Percentiles rank a stretch among this genome's conserved stretches.
Evolutionary conservation across 1,284 basidiomycete genomes (phyloP).

Genomic region (Boletellus dicymbophilus): DNA sequence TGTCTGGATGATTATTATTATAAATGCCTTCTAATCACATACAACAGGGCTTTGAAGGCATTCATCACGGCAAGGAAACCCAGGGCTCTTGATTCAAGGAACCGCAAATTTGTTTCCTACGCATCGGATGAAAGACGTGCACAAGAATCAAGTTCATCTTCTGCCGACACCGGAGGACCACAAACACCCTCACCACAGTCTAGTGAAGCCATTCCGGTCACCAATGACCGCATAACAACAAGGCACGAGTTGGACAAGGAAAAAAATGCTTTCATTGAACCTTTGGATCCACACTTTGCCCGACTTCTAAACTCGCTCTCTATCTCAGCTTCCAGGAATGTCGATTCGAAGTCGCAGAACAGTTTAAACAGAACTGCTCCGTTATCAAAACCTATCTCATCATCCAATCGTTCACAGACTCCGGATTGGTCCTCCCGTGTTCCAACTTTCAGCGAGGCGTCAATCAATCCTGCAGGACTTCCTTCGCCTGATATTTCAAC

Average conservation of each 20-base stretch:
- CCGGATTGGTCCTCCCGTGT: slow-evolving; percentile 37
- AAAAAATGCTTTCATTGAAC: slow-evolving; percentile 23
- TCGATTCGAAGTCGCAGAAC: slow-evolving; percentile 8
- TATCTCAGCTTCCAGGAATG: slow-evolving; percentile 51
- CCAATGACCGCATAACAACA: slow-evolving; percentile 17
- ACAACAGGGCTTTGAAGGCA: slow-evolving; percentile 58
- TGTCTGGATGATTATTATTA: slow-evolving; percentile 31
- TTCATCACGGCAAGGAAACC: slow-evolving; percentile 62
- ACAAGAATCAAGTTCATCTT: slow-evolving; percentile 68
- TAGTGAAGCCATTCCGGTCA: slow-evolving; percentile 36
- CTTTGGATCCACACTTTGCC: slow-evolving; percentile 70
- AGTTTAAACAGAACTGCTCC: slow-evolving; percentile 1
- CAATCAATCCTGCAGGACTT: slow-evolving; percentile 5
- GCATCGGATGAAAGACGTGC: slow-evolving; percentile 30
- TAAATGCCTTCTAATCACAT: slow-evolving; percentile 9
- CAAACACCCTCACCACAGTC: slow-evolving; percentile 65
- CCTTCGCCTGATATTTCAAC: slow-evolving; percentile 3
- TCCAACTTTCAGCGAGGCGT: slow-evolving; percentile 21
- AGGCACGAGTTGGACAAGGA: slow-evolving; percentile 28
- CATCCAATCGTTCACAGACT: slow-evolving; percentile 19
- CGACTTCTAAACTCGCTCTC: slow-evolving; percentile 63
- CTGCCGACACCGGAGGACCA: slow-evolving; percentile 58
- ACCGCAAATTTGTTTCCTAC: slow-evolving; percentile 32
- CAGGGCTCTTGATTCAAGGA: slow-evolving; percentile 32
- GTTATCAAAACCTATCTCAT: slow-evolving; percentile 9